These are phyloP conservation scores for Linderniella brevidens DNA, from an alignment of 257 asterid species.

Conservation along the genomic window DNA sequence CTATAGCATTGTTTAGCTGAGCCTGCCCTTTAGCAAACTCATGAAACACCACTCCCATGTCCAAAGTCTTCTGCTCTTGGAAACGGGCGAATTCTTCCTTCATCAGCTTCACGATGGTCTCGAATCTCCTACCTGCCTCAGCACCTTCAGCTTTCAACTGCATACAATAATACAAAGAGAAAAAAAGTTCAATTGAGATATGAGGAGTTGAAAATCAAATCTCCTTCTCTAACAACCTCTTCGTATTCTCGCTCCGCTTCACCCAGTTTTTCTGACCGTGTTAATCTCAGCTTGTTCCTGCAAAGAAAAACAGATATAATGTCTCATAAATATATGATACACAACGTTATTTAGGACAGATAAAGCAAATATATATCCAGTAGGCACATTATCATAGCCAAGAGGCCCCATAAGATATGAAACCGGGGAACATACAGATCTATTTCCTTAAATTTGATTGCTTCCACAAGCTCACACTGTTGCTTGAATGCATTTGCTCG, in stretches of 20 bases:
- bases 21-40: constrained; percentile 93
- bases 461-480: constrained; percentile 73
- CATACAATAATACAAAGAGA: constrained; percentile 5
- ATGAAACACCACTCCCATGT: constrained; percentile 86
- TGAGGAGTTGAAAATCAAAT: constrained; percentile 7
- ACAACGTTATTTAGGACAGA: neutral
- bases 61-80: constrained; percentile 83
- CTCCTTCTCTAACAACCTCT: constrained; percentile 41
- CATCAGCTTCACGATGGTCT: constrained; percentile 62
- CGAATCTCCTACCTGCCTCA: constrained; percentile 62
- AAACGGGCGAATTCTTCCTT: constrained; percentile 68
- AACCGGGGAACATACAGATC: constrained; percentile 54
- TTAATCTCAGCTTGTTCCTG: constrained; percentile 83
- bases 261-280: constrained; percentile 60
- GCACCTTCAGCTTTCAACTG: constrained; percentile 61
- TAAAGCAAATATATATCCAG: neutral
- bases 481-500: constrained; percentile 84
- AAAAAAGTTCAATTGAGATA: too few relatives aligned
- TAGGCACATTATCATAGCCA: constrained; percentile 8
- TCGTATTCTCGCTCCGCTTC: constrained; percentile 90
- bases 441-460: constrained; percentile 92
- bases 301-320: constrained; percentile 5
- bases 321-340: neutral
- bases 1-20: constrained; percentile 47
- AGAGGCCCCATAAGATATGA: constrained; percentile 4